These are phyloP conservation scores for Stipa capillata DNA, from an alignment of 176 grass and related monocot species.

Conservation along the genomic window DNA sequence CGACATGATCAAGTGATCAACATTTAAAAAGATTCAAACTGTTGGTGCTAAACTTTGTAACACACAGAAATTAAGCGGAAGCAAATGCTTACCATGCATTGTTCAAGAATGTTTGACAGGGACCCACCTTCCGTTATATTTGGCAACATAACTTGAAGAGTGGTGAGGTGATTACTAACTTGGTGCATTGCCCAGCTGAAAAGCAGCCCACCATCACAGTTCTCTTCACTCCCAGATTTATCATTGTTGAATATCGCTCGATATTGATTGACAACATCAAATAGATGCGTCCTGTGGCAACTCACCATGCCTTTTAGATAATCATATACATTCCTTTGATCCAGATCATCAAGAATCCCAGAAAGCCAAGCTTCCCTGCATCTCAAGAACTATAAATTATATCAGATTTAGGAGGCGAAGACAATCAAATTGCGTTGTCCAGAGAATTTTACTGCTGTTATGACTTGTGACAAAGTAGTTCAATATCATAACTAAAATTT, in stretches of 20 bases:
- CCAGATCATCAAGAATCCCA: slow-evolving; percentile 83
- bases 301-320: slow-evolving; percentile 85
- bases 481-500: background rate
- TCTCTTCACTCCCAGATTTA: slow-evolving; percentile 90
- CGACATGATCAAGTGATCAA: slow-evolving; percentile 22
- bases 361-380: slow-evolving; percentile 96
- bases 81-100: slow-evolving; percentile 83
- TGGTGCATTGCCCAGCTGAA: slow-evolving; percentile 98
- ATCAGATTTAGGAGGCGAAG: slow-evolving; percentile 19
- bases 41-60: background rate
- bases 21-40: background rate
- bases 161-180: slow-evolving; percentile 78
- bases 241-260: slow-evolving; percentile 98
- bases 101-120: slow-evolving; percentile 77
- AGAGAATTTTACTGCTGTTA: background rate
- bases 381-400: slow-evolving; percentile 81
- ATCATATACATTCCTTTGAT: slow-evolving; percentile 86
- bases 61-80: background rate
- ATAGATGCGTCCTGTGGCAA: slow-evolving; percentile 82
- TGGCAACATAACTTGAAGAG: slow-evolving; percentile 84
- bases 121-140: slow-evolving; percentile 95
- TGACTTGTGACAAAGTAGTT: background rate
- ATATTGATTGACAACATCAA: slow-evolving; percentile 99
- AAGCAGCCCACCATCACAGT: slow-evolving; percentile 81
- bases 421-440: background rate